These are phyloP conservation scores for Boletus mariae DNA, from an alignment of 1,284 basidiomycete species.

Conservation along the genomic window DNA sequence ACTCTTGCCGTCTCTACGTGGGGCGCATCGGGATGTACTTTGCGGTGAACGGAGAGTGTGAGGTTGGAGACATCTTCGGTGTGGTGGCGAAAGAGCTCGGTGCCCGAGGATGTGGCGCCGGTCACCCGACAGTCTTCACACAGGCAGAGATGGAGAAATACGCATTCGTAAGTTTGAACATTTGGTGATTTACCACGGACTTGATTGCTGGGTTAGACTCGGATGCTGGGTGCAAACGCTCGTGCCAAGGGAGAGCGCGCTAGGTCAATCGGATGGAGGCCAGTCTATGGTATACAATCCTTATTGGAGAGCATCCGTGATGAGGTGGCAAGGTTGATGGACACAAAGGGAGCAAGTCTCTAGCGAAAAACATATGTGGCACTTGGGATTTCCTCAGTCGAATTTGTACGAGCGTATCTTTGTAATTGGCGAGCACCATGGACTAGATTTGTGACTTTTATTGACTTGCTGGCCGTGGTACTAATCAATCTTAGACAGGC, in stretches of 20 bases:
- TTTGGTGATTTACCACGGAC: too few species aligned
- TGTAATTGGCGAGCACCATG: too few species aligned
- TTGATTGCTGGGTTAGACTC: too few species aligned
- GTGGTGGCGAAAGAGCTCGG: conserved; percentile 23
- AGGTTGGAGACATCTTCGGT: conserved; percentile 18
- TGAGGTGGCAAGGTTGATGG: too few species aligned
- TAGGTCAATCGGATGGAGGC: too few species aligned
- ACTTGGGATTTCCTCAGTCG: background rate
- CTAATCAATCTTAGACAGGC: background rate
- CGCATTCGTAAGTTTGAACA: too few species aligned
- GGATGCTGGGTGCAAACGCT: too few species aligned
- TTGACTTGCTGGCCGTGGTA: background rate
- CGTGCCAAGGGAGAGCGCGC: too few species aligned
- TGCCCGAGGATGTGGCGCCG: conserved; percentile 21
- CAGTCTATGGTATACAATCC: too few species aligned
- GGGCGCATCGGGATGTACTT: conserved; percentile 34
- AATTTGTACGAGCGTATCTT: background rate
- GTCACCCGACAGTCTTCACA: conserved; percentile 28
- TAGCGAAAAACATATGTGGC: too few species aligned
- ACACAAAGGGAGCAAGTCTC: too few species aligned
- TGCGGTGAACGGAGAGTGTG: conserved; percentile 31
- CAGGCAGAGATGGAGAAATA: background rate
- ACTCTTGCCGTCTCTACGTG: conserved; percentile 14
- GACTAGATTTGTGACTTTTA: background rate
- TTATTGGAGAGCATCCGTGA: too few species aligned